Percentiles rank a stretch among this genome's conserved stretches.
phyloP scores from a whole-genome alignment of 805 yeast species.

The Zygosaccharomyces bisporus region DNA sequence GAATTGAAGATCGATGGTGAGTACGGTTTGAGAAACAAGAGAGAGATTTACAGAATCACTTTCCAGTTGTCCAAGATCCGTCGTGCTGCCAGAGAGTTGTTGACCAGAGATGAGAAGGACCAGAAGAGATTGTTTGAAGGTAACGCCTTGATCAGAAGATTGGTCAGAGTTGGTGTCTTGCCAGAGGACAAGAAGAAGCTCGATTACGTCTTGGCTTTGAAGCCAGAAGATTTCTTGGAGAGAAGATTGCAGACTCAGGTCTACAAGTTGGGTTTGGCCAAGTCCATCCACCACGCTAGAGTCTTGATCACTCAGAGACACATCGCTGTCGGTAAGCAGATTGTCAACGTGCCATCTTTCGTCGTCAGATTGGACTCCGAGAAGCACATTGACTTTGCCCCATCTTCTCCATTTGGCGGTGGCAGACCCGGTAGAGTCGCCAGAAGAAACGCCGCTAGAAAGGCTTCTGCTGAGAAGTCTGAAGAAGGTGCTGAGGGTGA shows the following conservation, averaged over 20 bases:
- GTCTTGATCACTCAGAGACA: slow-evolving; percentile 98
- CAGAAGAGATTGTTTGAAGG: slow-evolving; percentile 99
- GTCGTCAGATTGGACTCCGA: slow-evolving; percentile 99
- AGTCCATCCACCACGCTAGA: slow-evolving; percentile 99
- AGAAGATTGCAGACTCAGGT: slow-evolving; percentile 99
- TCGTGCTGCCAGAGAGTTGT: slow-evolving; percentile 99
- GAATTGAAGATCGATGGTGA: slow-evolving; percentile 99
- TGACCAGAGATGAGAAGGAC: slow-evolving; percentile 99
- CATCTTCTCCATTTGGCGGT: slow-evolving; percentile 99
- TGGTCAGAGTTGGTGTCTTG: slow-evolving; percentile 98
- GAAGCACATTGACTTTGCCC: slow-evolving; percentile 99
- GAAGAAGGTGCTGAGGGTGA: slow-evolving; percentile 72
- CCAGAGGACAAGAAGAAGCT: slow-evolving; percentile 99
- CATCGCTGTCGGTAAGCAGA: slow-evolving; percentile 99
- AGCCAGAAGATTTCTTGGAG: slow-evolving; percentile 98
- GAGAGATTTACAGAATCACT: slow-evolving; percentile 99
- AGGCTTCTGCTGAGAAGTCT: slow-evolving; percentile 33
- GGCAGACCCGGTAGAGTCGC: slow-evolving; percentile 99
- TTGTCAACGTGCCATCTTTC: slow-evolving; percentile 98
- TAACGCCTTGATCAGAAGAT: slow-evolving; percentile 99
- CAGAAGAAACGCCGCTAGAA: slow-evolving; percentile 76
- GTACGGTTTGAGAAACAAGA: slow-evolving; percentile 99
- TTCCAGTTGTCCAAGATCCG: slow-evolving; percentile 99
- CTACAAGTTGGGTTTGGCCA: slow-evolving; percentile 98
- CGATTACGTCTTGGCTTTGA: slow-evolving; percentile 98